Evolutionary conservation across 257 asterid genomes (phyloP), one percentile per base, ranked within the genome.

Genomic region (Nicotiana tomentosiformis): DNA sequence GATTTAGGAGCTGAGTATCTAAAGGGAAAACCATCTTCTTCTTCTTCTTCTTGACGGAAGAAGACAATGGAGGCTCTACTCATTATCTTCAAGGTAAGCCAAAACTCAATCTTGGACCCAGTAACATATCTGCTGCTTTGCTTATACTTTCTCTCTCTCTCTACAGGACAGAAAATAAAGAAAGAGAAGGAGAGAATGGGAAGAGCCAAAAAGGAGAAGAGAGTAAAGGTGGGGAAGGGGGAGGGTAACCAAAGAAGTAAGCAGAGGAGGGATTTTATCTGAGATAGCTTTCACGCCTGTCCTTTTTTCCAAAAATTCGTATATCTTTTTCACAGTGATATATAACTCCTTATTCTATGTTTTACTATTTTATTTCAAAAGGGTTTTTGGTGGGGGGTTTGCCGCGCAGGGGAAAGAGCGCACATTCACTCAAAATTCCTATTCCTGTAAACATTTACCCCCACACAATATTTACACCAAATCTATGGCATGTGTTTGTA

Each of bases 201-300:
- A 51, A 26, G 66, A 26, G 83, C 23, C 37, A 32, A 39, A 81
- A 55, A 37, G 61, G 80, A 64, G 84, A 14, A 58, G 60, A 29
- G 87, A 23, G 46, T 46, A 43, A 79, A 33, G 67, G 76, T 20
- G 7, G 33, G 69, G 4, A 32, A 3, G 35, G 65, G 62, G 18
- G 81, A 26, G 84, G 12, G 18, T 17, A 53, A 65, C 89, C 84
- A 88, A 86, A 85, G 85, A 82, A 82, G 87, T 65, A 66, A 87
- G 91, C 84, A 82, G 83, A 53, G 83, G 56, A 81, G 88, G 86
- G 93, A 87, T 95, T 93, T 93, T 93, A 91, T 91, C 91, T 85
- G 91, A 86, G 90, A 87, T 72, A 62, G 89, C 92, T 90, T 85
- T 89, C 97, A 95, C 93, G 96, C 95, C 89, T 86, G 96, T 90